Evolutionary conservation across 495 filamentous ascomycete genomes (phyloP).

Genomic region (Penicillium ochrochloron): DNA sequence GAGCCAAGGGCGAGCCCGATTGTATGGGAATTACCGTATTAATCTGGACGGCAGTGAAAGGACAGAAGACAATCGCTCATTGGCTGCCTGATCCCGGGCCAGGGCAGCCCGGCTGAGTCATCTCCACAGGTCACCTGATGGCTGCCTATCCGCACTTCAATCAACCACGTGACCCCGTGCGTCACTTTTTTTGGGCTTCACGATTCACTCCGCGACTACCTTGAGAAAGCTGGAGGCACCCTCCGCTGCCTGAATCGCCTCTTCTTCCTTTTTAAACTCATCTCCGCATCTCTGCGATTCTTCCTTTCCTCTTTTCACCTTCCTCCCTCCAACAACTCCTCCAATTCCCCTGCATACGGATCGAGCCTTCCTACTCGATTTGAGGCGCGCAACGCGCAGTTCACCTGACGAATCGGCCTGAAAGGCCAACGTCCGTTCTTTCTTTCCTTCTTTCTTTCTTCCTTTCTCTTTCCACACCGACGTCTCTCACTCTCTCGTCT

Average conservation of each 20-base stretch:
- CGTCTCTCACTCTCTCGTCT: slow-evolving; percentile 7
- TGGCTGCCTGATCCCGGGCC: slow-evolving; percentile 23
- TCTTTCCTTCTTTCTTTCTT: neutral
- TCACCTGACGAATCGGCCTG: slow-evolving; percentile 17
- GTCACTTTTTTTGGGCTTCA: slow-evolving; percentile 30
- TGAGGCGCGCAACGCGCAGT: slow-evolving; percentile 38
- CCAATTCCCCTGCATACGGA: slow-evolving; percentile 30
- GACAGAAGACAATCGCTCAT: slow-evolving; percentile 48
- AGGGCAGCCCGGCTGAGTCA: slow-evolving; percentile 22
- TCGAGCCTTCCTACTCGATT: slow-evolving; percentile 19
- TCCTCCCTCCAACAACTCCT: neutral
- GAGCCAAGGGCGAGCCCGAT: slow-evolving; percentile 19
- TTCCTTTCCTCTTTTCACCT: slow-evolving; percentile 8
- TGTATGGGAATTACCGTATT: slow-evolving; percentile 33
- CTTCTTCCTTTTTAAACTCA: slow-evolving; percentile 11
- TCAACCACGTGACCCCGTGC: slow-evolving; percentile 32
- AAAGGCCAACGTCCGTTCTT: neutral
- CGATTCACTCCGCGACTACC: neutral
- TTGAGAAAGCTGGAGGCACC: slow-evolving; percentile 15
- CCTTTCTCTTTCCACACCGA: slow-evolving; percentile 9
- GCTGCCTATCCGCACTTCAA: neutral
- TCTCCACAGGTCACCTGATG: slow-evolving; percentile 1
- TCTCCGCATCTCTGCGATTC: slow-evolving; percentile 3
- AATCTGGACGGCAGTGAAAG: slow-evolving; percentile 22
- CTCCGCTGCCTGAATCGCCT: slow-evolving; percentile 16